phyloP scores from a whole-genome alignment of 352 stramenopile genomes.

The Pythium brassicae region DNA sequence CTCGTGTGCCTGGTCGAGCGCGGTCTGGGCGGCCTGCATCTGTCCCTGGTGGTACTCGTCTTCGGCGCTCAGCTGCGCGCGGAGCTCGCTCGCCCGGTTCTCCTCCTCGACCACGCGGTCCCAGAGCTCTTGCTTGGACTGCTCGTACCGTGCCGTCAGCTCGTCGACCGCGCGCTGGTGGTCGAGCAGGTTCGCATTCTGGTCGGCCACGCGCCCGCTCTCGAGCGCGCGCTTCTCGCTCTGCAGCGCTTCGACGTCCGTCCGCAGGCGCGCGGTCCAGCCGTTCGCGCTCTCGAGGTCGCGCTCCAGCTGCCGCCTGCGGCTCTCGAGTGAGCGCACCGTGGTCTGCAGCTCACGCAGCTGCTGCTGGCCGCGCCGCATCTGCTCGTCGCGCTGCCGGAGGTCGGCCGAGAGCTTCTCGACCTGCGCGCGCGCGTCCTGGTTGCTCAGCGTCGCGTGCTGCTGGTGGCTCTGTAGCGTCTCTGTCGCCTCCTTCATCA shows the following conservation, averaged over 20 bases:
- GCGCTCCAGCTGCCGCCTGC: slow-evolving; percentile 28
- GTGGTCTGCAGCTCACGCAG: slow-evolving; percentile 25
- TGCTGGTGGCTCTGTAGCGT: slow-evolving; percentile 47
- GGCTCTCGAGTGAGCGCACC: slow-evolving; percentile 25
- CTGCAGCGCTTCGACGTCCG: slow-evolving; percentile 28
- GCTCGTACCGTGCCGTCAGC: slow-evolving; percentile 37
- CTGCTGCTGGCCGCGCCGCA: slow-evolving; percentile 40
- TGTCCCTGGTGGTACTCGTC: slow-evolving; percentile 19
- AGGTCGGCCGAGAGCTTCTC: slow-evolving; percentile 34
- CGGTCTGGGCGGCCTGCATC: slow-evolving; percentile 12
- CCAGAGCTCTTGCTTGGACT: slow-evolving; percentile 30
- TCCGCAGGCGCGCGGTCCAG: slow-evolving; percentile 27
- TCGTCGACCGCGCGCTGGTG: slow-evolving; percentile 23
- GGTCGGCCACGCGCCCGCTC: slow-evolving; percentile 15
- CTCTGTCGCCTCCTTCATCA: slow-evolving; percentile 44
- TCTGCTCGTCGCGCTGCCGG: slow-evolving; percentile 38
- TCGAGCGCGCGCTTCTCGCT: slow-evolving; percentile 39
- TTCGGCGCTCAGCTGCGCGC: slow-evolving; percentile 25
- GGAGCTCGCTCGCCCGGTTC: slow-evolving; percentile 37
- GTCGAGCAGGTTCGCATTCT: slow-evolving; percentile 12
- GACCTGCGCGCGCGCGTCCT: slow-evolving; percentile 38
- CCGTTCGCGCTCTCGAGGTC: slow-evolving; percentile 25
- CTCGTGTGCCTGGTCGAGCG: slow-evolving; percentile 28
- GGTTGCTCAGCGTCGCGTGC: slow-evolving; percentile 29
- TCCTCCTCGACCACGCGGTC: slow-evolving; percentile 36